Conservation (phyloP, 164 flowering plant species). For the Malania oleifera region DNA sequence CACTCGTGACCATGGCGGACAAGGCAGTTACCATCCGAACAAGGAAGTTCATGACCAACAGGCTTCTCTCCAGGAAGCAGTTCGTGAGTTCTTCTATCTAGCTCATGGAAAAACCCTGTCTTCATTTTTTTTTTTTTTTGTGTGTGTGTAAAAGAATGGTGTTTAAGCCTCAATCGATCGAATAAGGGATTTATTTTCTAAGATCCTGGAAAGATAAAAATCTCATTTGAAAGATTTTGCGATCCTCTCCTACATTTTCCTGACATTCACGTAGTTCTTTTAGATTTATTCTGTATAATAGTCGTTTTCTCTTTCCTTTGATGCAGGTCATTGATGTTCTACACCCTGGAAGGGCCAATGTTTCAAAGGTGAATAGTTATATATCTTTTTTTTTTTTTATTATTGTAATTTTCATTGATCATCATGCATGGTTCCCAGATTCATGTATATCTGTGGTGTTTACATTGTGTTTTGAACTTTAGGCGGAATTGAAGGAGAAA, state of each 20-base stretch:
- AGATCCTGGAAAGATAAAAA: neutral
- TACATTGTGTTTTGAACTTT: neutral
- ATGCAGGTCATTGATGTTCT: slow-evolving; percentile 63
- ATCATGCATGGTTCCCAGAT: neutral
- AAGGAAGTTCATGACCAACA: slow-evolving; percentile 82
- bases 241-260: too few relatives aligned
- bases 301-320: neutral
- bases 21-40: slow-evolving; percentile 76
- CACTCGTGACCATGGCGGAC: slow-evolving; percentile 49
- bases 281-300: neutral
- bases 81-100: too few relatives aligned
- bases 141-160: too few relatives aligned
- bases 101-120: too few relatives aligned
- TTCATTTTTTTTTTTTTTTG: too few relatives aligned
- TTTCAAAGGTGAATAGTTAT: slow-evolving; percentile 40
- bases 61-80: slow-evolving; percentile 76
- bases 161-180: too few relatives aligned
- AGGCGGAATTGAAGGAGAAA: slow-evolving; percentile 69
- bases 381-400: neutral
- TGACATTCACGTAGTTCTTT: too few relatives aligned
- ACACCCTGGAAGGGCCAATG: slow-evolving; percentile 70
- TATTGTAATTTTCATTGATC: neutral
- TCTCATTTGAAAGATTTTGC: too few relatives aligned
- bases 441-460: neutral
- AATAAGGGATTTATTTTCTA: too few relatives aligned